Evolutionary conservation across 2,329 filamentous ascomycete species (phyloP), one percentile per base, ranked within the genome.

Genomic region (Exophiala bonariae): DNA sequence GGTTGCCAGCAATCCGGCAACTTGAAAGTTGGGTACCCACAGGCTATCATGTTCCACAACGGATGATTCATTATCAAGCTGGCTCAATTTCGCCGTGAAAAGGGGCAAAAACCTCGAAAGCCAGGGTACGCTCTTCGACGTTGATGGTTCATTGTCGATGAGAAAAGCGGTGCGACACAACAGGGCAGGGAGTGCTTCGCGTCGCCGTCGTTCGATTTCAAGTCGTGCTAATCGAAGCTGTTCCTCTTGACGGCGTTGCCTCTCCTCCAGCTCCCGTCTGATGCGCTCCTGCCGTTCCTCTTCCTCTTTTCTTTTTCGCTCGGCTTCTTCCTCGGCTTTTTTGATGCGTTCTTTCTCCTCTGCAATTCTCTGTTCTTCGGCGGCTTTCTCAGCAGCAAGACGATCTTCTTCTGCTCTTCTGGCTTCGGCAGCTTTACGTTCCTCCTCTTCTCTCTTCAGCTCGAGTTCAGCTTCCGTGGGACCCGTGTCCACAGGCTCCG

Each of bases 11-110:
- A 77, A 56, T 33, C 71, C 71, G 22, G 73, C 74, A 54, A 73
- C 69, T 53, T 75, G 63, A 53, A 73, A 73, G 46, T 76, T 76
- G 17, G 71, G 68, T 52, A 76, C 65, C 73, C 74, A 77, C 56
- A 64, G 63, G 47, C 76, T 73, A 19, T 70, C 63, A 13, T 65
- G 66, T 28, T 66, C 44, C 23, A 69, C 64, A 14, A 49, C 42
- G 14, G 58, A 57, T 58, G 67, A 72, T 18, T 52, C 50, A 11
- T 66, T 63, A 44, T 75, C 68, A 8, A 77, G 63, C 47, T 75
- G 68, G 26, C 59, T 56, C 6, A 69, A 73, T 33, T 63, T 63
- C 7, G 68, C 73, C 16, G 70, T 73, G 26, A 69, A 68, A 16
- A 77, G 56, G 17, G 73, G 73, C 57, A 74, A 65, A 55, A 74